phyloP scores from a whole-genome alignment of 345 rosid genomes.

The Eucalyptus curtisii region DNA sequence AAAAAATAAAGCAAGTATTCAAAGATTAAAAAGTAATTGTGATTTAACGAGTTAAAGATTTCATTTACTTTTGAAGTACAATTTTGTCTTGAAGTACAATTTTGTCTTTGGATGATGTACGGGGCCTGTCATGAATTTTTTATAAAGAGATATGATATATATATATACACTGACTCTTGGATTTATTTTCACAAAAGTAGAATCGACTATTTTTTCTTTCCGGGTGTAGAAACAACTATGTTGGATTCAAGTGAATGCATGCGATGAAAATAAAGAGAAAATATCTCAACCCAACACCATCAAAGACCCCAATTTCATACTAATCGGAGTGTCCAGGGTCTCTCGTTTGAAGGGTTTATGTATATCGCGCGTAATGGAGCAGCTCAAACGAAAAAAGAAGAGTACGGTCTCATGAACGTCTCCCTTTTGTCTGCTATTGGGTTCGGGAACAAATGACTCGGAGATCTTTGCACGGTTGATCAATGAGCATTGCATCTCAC shows the following conservation, averaged over 20 bases:
- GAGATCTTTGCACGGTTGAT: not conserved
- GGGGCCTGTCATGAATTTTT: too few species aligned
- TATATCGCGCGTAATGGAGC: fast-evolving
- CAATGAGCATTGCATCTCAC: not conserved
- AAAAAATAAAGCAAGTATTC: not conserved
- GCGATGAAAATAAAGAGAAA: not conserved
- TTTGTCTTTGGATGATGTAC: too few species aligned
- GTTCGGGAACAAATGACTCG: not conserved
- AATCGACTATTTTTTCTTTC: not conserved
- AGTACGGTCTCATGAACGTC: not conserved
- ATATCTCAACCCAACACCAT: not conserved
- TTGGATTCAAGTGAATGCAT: not conserved
- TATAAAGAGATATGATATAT: not conserved
- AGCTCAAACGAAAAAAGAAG: not conserved
- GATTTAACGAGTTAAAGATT: not conserved
- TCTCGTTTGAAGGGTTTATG: not conserved
- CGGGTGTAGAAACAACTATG: not conserved
- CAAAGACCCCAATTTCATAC: too few species aligned
- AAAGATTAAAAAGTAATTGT: not conserved
- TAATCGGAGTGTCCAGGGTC: not conserved
- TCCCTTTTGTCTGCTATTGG: not conserved
- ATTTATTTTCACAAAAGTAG: not conserved
- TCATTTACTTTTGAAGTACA: not conserved
- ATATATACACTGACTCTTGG: not conserved
- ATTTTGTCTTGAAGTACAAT: too few species aligned